Evolutionary conservation across 2,329 filamentous ascomycete species (phyloP), one percentile per base, ranked within the genome.

Genomic region (Emmonsiellopsis sp.): DNA sequence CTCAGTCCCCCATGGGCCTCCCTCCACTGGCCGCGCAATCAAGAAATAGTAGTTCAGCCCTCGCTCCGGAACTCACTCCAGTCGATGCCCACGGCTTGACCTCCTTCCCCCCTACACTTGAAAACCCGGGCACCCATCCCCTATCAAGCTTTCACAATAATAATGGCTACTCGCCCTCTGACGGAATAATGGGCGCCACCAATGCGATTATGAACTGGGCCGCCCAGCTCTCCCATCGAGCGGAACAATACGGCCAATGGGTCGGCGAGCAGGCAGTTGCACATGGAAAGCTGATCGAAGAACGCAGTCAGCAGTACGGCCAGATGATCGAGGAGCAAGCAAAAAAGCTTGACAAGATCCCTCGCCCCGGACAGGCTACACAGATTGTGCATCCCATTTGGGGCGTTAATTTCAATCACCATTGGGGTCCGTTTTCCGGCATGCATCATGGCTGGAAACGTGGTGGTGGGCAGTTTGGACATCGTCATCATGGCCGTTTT

Each of bases 241-340:
- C 69, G 8, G 67, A 71, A 52, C 68, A 69, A 49, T 72, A 71
- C 42, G 68, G 68, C 3, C 68, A 71, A 45, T 66, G 67, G 8
- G 63, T 71, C 27, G 59, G 61, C 11, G 63, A 68, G 49, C 68
- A 69, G 53, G 68, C 67, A 1, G 55, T 60, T 43, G 61, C 60
- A 33, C 67, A 69, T 53, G 67, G 68, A 9, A 64, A 66, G 46
- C 64, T 63, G 53, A 60, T 69, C 13, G 65, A 62, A 48, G 61
- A 63, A 5, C 65, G 68, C 21, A 68, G 68, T 5, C 62, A 67
- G 49, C 57, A 67, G 49, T 71, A 69, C 55, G 64, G 69, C 33
- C 59, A 65, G 34, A 63, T 68, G 54, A 65, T 71, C 1, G 70
- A 73, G 59, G 65, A 70, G 42, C 67, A 67, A 36, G 70, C 69